Evolutionary conservation across 2,329 filamentous ascomycete species (phyloP).

Genomic region (Fusarium decemcellulare): DNA sequence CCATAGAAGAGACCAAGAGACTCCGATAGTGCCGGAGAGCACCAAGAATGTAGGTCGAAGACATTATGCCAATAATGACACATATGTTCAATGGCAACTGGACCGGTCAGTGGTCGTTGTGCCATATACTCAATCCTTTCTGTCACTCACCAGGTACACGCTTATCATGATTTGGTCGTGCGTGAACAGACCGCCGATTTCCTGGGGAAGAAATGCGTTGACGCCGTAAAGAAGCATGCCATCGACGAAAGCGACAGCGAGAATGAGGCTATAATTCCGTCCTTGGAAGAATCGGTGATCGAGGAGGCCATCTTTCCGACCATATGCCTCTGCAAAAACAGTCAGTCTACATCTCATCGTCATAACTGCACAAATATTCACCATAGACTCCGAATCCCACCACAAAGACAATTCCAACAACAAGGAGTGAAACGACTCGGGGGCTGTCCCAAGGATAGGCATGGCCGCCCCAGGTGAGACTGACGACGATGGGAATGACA

Average conservation of each 20-base stretch:
- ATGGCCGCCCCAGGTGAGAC: neutral
- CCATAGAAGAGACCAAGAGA: neutral
- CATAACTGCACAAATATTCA: neutral
- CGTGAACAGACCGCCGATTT: neutral
- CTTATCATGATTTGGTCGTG: neutral
- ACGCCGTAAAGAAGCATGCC: constrained; percentile 4
- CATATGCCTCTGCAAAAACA: neutral
- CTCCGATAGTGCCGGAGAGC: neutral
- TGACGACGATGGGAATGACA: neutral
- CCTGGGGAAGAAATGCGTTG: neutral
- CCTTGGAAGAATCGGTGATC: neutral
- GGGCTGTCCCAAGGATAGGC: neutral
- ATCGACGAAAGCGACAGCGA: neutral
- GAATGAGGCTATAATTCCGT: neutral
- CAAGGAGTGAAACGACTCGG: neutral
- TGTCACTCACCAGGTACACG: neutral
- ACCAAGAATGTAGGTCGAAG: constrained; percentile 1
- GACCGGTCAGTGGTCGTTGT: neutral
- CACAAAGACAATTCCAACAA: neutral
- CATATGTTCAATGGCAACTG: neutral
- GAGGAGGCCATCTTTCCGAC: neutral
- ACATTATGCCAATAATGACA: constrained; percentile 1
- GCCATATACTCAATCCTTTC: neutral
- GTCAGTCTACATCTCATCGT: neutral
- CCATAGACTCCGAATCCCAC: neutral